Evolutionary conservation across 352 stramenopile genomes (phyloP).

Genomic region (Globisporangium viniferum): DNA sequence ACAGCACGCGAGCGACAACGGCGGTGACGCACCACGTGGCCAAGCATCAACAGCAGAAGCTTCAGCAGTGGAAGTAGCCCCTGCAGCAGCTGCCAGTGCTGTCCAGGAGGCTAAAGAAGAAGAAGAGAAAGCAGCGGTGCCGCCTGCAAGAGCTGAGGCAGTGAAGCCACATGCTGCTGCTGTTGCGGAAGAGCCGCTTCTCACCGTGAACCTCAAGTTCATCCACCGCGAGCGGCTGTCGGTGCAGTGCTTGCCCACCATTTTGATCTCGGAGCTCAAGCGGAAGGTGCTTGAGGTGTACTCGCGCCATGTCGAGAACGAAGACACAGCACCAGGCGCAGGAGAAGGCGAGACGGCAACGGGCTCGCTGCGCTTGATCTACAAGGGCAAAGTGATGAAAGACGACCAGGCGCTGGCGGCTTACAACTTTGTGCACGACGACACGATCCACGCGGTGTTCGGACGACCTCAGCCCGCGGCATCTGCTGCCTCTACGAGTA

Average conservation of each 20-base stretch:
- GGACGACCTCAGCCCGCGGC: slow-evolving; percentile 12
- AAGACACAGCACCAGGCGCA: not conserved
- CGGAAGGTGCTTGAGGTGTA: slow-evolving; percentile 17
- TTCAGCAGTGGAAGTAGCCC: not conserved
- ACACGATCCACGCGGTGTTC: slow-evolving; percentile 45
- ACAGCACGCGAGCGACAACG: not conserved
- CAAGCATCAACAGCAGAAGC: not conserved
- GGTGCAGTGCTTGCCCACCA: slow-evolving; percentile 17
- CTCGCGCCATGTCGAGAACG: not conserved
- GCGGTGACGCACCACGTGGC: not conserved
- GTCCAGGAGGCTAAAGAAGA: not conserved
- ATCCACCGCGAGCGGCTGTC: slow-evolving; percentile 31
- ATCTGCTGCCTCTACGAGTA: not conserved
- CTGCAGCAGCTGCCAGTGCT: not conserved
- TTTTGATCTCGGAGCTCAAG: slow-evolving; percentile 29
- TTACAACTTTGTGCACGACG: slow-evolving; percentile 32
- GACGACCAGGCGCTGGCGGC: slow-evolving; percentile 29
- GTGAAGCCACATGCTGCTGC: not conserved
- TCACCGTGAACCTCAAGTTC: slow-evolving; percentile 44
- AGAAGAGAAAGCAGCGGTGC: slow-evolving; percentile 6
- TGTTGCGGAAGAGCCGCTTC: not conserved
- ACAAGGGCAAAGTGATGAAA: slow-evolving; percentile 53
- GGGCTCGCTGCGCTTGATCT: slow-evolving; percentile 34
- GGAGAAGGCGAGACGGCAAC: not conserved
- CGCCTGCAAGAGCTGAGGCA: not conserved